Evolutionary conservation across 2,329 filamentous ascomycete species (phyloP), one percentile per base, ranked within the genome.

Genomic region (Zymoseptoria passerinii): DNA sequence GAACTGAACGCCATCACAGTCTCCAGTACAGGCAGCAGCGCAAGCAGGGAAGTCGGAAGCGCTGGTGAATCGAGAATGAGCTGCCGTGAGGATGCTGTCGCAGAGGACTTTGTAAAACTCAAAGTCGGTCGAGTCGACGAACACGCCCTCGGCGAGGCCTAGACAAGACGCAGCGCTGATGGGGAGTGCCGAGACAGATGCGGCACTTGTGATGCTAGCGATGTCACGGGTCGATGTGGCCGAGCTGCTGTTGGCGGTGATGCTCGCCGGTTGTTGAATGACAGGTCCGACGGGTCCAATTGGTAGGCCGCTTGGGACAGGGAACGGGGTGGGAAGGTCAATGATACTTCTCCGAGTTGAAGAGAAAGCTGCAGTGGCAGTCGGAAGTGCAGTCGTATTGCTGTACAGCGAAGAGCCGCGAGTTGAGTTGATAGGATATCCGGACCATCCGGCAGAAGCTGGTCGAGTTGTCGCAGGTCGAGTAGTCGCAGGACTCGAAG

Each of bases 1-100:
- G 35, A 63, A 66, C 16, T 63, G 61, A 1, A 62, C 53, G 8
- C 59, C 64, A 53, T 61, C 63, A 52, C 64, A 66, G 16, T 61
- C 58, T 27, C 56, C 60, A 13, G 63, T 66, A 50, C 64, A 66
- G 8, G 57, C 51, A 2, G 63, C 63, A 3, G 52, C 62, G 48
- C 63, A 65, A 10, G 53, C 61, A 8, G 52, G 54, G 18, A 67
- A 63, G 53, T 63, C 55, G 1, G 61, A 54, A 10, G 64, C 62
- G 6, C 59, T 58, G 18, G 57, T 51, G 58, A 59, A 66, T 48
- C 57, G 53, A 2, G 62, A 62, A 27, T 62, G 56, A 27, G 62
- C 59, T 8, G 59, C 65, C n/a, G 56, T 57, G 50, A 63, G 63
- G 23, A 63, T 60, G 18, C 53, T 59, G 48, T 63, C 60, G 54